Evolutionary conservation across 2,329 filamentous ascomycete genomes (phyloP), one percentile per base, ranked within the genome.

Genomic region (Diaporthe sp.): DNA sequence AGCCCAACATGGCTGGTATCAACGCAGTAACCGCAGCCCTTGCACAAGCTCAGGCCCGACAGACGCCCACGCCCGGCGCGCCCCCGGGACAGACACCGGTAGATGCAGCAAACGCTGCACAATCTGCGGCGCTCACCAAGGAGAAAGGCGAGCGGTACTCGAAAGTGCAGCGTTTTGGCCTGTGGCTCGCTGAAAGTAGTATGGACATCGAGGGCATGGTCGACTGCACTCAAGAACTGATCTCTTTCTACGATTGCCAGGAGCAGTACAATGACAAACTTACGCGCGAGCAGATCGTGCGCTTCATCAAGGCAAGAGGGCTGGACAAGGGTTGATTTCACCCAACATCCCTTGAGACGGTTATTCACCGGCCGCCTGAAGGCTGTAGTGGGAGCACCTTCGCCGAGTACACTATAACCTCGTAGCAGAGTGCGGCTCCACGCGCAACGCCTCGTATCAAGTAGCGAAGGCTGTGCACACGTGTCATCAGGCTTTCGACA

Each of bases 151-250:
- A 86, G 39, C 87, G 91, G 72, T 88, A 94, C 65, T 89, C 90
- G 70, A 92, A 93, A 78, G 88, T 98, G 55, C 89, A 91, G 80
- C 86, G 89, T 46, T 91, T 90, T 76, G 90, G 95, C 13, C 90
- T 91, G 55, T 98, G 95, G 93, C 87, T 98, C 74, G 94, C 95
- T 1, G 95, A 98, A 81, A 97, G 94, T 80, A 93, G 92, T 74
- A 91, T 98, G 58, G 94, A 97, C 80, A 94, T 98, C 80, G 92
- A 94, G 78, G 93, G 92, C 44, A 93, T 97, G 83, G 93, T 98
- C 69, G 95, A 98, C 83, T 95, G 94, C 81, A 96, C 94, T 0
- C 96, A 98, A 84, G 96, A 98, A 85, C 90, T 98, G 77, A 94
- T 98, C 72, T 96, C 94, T 4, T 90, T 98, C 77, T 98, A 98